Percentiles rank a stretch among this genome's conserved stretches.
Conservation (phyloP, 768 basidiomycete species). For the Lepiota subincarnata region DNA sequence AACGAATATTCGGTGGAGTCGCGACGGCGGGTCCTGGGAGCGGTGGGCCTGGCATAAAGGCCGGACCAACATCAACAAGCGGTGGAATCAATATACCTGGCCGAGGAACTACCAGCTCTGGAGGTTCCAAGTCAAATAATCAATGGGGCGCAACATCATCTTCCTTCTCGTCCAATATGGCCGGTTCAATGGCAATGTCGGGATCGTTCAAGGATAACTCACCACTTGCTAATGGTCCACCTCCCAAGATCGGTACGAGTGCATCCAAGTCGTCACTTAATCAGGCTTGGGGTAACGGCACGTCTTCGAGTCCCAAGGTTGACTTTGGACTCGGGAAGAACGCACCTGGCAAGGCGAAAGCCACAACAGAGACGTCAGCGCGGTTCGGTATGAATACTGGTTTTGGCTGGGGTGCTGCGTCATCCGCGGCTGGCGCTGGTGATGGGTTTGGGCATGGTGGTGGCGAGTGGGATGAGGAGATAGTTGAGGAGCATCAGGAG, state of each 20-base stretch:
- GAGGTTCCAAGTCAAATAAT: neutral
- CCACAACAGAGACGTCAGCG: slow-evolving; percentile 1
- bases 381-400: slow-evolving; percentile 2
- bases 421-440: neutral
- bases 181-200: neutral
- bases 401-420: slow-evolving; percentile 3
- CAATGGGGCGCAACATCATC: neutral
- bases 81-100: neutral
- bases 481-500: neutral
- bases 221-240: neutral
- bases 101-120: neutral
- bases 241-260: neutral
- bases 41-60: neutral
- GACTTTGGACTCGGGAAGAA: slow-evolving; percentile 3
- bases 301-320: neutral
- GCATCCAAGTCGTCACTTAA: slow-evolving; percentile 1
- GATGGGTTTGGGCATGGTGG: neutral
- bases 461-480: neutral
- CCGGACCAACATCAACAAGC: neutral
- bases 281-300: neutral
- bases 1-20: neutral
- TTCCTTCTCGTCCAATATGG: neutral
- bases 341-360: neutral
- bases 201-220: slow-evolving; percentile 1
- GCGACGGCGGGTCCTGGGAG: neutral